These are phyloP conservation scores for Podila epicladia DNA, from an alignment of 192 early-diverging fungal genomes.

Conservation along the genomic window DNA sequence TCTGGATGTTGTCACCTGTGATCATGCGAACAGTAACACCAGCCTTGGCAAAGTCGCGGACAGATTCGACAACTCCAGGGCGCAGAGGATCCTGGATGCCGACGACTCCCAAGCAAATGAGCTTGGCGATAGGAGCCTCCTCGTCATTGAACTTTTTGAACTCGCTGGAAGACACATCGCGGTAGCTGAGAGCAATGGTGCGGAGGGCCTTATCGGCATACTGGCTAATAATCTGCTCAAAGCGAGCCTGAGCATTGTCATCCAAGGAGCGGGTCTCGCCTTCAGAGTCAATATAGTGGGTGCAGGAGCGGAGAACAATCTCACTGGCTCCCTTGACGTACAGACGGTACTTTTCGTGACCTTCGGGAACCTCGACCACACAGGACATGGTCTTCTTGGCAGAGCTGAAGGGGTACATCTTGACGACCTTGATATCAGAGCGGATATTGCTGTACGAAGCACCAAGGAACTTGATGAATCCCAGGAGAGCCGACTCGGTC, in stretches of 20 bases:
- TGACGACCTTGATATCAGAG: constrained; percentile 57
- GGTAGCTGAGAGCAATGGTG: constrained; percentile 77
- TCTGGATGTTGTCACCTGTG: constrained; percentile 84
- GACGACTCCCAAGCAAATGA: constrained; percentile 77
- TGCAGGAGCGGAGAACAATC: constrained; percentile 74
- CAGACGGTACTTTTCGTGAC: constrained; percentile 57
- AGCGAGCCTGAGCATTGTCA: constrained; percentile 47
- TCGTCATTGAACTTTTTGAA: constrained; percentile 64
- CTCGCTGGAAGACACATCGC: constrained; percentile 60
- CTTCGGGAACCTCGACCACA: constrained; percentile 57
- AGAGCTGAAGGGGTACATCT: constrained; percentile 90
- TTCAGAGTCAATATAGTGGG: constrained; percentile 64
- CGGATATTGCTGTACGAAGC: constrained; percentile 68
- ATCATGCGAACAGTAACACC: constrained; percentile 95
- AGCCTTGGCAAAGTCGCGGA: constrained; percentile 78
- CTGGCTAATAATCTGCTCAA: constrained; percentile 60
- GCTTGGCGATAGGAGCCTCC: constrained; percentile 57
- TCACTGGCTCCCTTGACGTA: constrained; percentile 87
- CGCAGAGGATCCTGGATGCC: constrained; percentile 93
- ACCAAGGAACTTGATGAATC: constrained; percentile 70
- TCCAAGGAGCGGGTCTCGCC: constrained; percentile 60
- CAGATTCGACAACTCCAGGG: constrained; percentile 81
- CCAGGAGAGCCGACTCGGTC: constrained; percentile 83
- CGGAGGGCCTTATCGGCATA: constrained; percentile 79
- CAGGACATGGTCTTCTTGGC: constrained; percentile 92